Percentiles rank a stretch among this genome's conserved stretches.
phyloP scores from a whole-genome alignment of 2,329 filamentous ascomycete genomes.

The Curvularia sp. region DNA sequence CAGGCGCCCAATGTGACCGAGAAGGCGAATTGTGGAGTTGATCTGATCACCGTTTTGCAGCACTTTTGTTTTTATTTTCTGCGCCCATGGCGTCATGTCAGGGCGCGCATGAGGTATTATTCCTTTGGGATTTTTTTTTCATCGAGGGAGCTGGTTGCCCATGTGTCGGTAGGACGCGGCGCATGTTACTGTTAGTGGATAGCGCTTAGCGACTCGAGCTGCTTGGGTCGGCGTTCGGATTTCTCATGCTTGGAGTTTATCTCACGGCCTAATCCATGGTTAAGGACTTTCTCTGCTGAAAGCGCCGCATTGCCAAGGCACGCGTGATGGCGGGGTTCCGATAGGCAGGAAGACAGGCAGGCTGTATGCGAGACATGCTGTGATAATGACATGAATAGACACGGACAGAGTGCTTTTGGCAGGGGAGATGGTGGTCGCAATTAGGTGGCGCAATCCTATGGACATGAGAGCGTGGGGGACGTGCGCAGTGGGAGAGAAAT shows the following conservation, averaged over 20 bases:
- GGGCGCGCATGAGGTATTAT: not conserved
- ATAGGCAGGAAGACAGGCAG: not conserved
- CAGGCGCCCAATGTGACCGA: constrained; percentile 12
- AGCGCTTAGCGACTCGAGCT: constrained; percentile 7
- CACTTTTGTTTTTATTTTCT: constrained; percentile 7
- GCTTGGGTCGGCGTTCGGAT: constrained; percentile 14
- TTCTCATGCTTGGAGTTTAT: constrained; percentile 9
- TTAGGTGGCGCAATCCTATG: constrained; percentile 6
- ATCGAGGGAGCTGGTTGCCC: not conserved
- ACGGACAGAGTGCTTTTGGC: not conserved
- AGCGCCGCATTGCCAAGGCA: not conserved
- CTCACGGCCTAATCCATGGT: constrained; percentile 1
- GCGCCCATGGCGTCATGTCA: constrained; percentile 14
- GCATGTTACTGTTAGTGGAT: not conserved
- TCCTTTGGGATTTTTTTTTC: not conserved
- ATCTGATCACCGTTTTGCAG: constrained; percentile 5
- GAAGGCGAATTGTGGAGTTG: constrained; percentile 18
- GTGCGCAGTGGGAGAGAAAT: constrained; percentile 3
- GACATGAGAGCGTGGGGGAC: not conserved
- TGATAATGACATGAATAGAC: not conserved
- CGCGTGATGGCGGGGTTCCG: constrained; percentile 1
- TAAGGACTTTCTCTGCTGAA: not conserved
- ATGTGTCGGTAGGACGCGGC: constrained; percentile 5
- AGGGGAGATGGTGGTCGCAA: constrained; percentile 3
- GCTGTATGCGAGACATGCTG: not conserved